Conservation (phyloP, 306 rosid genomes). For the Lathyrus tuberosus region DNA sequence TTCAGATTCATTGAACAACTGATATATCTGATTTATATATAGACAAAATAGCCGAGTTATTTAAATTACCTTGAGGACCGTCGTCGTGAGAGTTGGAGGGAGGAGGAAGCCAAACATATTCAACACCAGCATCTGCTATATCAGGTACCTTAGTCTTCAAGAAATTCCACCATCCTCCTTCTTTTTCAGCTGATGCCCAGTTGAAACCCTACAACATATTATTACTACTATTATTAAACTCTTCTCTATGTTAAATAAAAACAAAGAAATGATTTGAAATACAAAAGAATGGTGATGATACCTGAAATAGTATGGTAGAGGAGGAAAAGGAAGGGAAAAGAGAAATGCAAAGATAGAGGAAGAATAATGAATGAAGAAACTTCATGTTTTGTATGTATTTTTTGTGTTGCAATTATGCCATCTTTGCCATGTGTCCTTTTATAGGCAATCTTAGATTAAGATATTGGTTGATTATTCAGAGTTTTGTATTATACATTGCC, state of each 20-base stretch:
- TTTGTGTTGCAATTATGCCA: not conserved
- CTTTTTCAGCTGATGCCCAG: constrained; percentile 66
- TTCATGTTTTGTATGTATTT: constrained; percentile 26
- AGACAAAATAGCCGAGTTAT: not conserved
- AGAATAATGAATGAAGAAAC: constrained; percentile 35
- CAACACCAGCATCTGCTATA: constrained; percentile 54
- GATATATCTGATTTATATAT: no score
- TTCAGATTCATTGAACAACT: no score
- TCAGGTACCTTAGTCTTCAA: constrained; percentile 52
- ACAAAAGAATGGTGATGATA: constrained; percentile 12
- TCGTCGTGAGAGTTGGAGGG: constrained; percentile 55
- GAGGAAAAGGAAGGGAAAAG: constrained; percentile 51
- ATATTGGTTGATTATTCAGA: not conserved
- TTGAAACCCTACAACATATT: constrained; percentile 58
- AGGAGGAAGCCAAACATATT: constrained; percentile 90
- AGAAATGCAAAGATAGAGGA: constrained; percentile 52
- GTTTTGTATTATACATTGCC: not conserved
- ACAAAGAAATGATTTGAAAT: not conserved
- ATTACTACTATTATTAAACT: not conserved
- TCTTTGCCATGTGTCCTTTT: not conserved
- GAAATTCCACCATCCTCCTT: constrained; percentile 66
- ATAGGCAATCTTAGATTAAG: constrained; percentile 15
- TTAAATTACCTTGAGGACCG: constrained; percentile 51
- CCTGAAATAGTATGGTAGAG: constrained; percentile 65
- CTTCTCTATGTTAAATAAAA: not conserved